Conservation (phyloP, 2,329 filamentous ascomycete species). For the Tympanopsis confertula region DNA sequence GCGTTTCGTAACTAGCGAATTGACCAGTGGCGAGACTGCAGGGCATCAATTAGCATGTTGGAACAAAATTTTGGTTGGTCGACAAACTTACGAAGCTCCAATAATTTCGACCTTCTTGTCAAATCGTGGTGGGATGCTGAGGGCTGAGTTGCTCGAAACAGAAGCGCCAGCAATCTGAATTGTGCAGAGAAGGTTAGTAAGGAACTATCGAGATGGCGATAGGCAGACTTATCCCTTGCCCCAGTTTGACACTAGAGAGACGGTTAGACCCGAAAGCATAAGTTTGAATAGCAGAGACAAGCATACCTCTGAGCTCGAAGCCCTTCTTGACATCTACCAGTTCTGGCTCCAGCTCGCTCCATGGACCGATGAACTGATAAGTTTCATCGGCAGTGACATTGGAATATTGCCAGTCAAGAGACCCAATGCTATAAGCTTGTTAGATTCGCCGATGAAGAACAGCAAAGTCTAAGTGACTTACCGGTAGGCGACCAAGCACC, state of each 20-base stretch:
- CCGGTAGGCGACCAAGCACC: too few relatives aligned
- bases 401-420: slow-evolving; percentile 47
- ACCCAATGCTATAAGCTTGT: slow-evolving; percentile 40
- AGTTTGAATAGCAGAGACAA: background rate
- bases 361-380: slow-evolving; percentile 37
- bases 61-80: slow-evolving; percentile 18
- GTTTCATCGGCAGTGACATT: slow-evolving; percentile 45
- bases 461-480: background rate
- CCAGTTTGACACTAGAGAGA: slow-evolving; percentile 48
- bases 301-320: background rate
- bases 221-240: slow-evolving; percentile 28
- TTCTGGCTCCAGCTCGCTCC: background rate
- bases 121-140: slow-evolving; percentile 13
- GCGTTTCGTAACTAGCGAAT: slow-evolving; percentile 44
- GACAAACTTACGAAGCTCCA: slow-evolving; percentile 23
- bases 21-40: slow-evolving; percentile 40
- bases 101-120: slow-evolving; percentile 27
- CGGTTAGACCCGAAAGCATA: too few relatives aligned
- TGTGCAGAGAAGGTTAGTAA: background rate
- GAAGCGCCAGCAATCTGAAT: background rate
- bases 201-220: background rate
- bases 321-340: background rate
- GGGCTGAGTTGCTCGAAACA: background rate
- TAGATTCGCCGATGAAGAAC: background rate
- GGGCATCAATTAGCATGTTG: slow-evolving; percentile 29